Conservation (phyloP, 1,139 yeast species). For the Suhomyces coccinellae region DNA sequence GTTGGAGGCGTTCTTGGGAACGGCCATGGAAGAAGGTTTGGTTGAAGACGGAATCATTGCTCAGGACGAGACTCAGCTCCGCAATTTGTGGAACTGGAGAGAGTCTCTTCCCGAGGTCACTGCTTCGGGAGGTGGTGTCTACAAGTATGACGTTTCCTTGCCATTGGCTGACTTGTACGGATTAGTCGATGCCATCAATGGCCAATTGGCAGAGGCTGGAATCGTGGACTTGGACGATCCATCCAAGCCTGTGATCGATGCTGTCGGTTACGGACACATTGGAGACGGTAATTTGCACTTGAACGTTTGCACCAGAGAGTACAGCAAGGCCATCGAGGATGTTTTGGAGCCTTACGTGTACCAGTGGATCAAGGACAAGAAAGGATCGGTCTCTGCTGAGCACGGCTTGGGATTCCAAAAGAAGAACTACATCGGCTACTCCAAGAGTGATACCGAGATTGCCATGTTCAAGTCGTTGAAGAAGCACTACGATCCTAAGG, state of each 20-base stretch:
- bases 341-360: constrained; percentile 89
- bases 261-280: constrained; percentile 93
- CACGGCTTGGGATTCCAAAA: constrained; percentile 97
- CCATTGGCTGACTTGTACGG: constrained; percentile 80
- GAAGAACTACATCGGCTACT: constrained; percentile 81
- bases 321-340: constrained; percentile 72
- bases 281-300: constrained; percentile 96
- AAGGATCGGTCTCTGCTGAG: constrained; percentile 94
- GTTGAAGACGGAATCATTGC: constrained; percentile 94
- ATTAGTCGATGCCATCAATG: constrained; percentile 72
- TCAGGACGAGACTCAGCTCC: constrained; percentile 86
- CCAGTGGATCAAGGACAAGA: constrained; percentile 73
- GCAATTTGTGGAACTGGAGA: constrained; percentile 91
- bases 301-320: constrained; percentile 86
- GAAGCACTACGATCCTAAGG: constrained; percentile 82
- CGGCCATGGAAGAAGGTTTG: constrained; percentile 77
- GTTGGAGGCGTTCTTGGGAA: constrained; percentile 76
- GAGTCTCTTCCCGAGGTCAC: constrained; percentile 91
- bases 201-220: constrained; percentile 53
- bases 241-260: constrained; percentile 75
- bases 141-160: constrained; percentile 91
- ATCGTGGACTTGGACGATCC: constrained; percentile 66
- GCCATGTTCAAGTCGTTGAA: constrained; percentile 74
- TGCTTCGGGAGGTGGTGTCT: constrained; percentile 86
- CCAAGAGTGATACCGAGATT: constrained; percentile 72